phyloP scores from a whole-genome alignment of 805 yeast species.

The Candida ulmi region DNA sequence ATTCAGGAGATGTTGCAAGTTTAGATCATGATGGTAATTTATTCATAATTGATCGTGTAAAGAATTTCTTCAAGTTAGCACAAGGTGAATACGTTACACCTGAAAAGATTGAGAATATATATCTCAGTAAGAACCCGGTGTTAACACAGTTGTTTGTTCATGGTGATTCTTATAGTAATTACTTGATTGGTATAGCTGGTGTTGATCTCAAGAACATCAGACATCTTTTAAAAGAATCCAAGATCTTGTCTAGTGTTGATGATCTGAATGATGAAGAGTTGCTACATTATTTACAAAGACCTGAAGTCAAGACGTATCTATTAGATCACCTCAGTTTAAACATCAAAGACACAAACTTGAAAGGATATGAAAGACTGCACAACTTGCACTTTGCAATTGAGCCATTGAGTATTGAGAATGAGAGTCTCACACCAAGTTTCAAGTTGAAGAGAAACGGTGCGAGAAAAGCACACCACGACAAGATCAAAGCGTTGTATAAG shows the following conservation, averaged over 20 bases:
- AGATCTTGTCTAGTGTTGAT: not conserved
- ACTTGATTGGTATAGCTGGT: constrained; percentile 49
- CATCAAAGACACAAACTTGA: constrained; percentile 26
- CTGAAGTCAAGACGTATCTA: constrained; percentile 5
- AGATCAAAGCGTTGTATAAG: constrained; percentile 38
- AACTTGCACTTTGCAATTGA: constrained; percentile 49
- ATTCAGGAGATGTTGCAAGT: constrained; percentile 50
- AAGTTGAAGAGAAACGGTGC: constrained; percentile 49
- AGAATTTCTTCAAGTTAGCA: constrained; percentile 56
- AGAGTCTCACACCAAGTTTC: constrained; percentile 60
- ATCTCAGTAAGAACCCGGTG: constrained; percentile 36
- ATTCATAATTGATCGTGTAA: constrained; percentile 54
- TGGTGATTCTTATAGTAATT: constrained; percentile 47
- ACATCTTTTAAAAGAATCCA: not conserved
- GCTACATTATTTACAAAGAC: constrained; percentile 5
- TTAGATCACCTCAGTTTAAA: constrained; percentile 1
- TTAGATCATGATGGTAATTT: constrained; percentile 42
- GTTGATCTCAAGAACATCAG: constrained; percentile 32
- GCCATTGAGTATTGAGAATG: constrained; percentile 54
- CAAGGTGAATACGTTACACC: constrained; percentile 58
- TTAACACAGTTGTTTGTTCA: constrained; percentile 45
- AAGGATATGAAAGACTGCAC: constrained; percentile 59
- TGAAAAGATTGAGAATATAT: constrained; percentile 55
- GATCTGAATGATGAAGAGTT: constrained; percentile 8
- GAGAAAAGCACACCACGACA: constrained; percentile 34